Base-by-base conservation (phyloP, 169 alveolate genomes). In the Plasmodium vivax region DNA sequence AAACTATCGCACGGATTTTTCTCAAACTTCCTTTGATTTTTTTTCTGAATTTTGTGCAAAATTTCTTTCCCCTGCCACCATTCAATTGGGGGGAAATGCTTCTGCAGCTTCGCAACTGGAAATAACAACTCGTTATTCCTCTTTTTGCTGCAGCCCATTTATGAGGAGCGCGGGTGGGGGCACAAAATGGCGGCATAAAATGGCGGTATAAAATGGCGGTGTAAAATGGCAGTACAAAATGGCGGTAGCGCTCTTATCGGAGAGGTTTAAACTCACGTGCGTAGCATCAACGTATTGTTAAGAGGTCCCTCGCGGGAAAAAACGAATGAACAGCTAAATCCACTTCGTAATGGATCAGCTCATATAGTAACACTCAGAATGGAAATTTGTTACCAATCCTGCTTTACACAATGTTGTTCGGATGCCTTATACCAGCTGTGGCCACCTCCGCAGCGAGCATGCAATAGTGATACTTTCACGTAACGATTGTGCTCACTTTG, bases 31-130 rank as follows among this genome's bases (percentile, higher is more conserved):
- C 74, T 77, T 80, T 88, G 81, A 58, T 88, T 72, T 80, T 88
- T 88, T 88, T 80, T 88, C 74, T 88, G 94, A 80, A 88, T 88
- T 88, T 88, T 88, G 74, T 88, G 83, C 51, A 88, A 80, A 80
- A 88, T 88, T 80, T 88, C 94, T 34, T 88, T 88, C 38, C 94
- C 94, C 82, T 88, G 94, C 94, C 94, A 88, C 94, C 94, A 88
- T 58, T 88, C 94, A 43, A 88, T 88, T 79, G 73, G 83, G 62
- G 94, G 94, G 72, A 88, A 88, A 43, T 81, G 82, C 51, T 88
- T 88, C 74, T 88, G 94, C 54, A 88, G 54, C 19, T 88, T 88
- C 23, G 94, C 94, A 19, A 88, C 90, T 14, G 94, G 94, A 23
- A 88, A 88, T 58, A 88, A 71, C 77, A 88, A 41, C 54, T 88